Evolutionary conservation across 345 rosid genomes (phyloP).

Genomic region (Luvunga scandens): DNA sequence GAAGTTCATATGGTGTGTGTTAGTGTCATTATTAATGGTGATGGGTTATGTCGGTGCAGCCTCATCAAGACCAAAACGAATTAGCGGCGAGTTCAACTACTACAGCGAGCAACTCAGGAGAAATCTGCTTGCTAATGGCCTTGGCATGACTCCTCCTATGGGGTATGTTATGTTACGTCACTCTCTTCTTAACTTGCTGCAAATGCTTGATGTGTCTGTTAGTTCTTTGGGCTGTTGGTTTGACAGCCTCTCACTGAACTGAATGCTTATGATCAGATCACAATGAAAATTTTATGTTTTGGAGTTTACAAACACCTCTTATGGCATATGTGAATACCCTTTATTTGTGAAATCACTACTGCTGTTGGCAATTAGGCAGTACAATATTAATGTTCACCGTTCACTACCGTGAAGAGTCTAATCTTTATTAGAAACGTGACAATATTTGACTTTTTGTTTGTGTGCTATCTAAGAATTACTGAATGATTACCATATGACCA

Average conservation of each 20-base stretch:
- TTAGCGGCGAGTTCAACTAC: neutral
- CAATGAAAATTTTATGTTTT: neutral
- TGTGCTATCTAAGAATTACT: neutral
- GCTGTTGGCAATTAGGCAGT: no score
- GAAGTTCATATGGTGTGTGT: neutral
- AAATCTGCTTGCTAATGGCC: constrained; percentile 57
- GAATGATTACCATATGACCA: neutral
- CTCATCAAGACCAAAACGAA: neutral
- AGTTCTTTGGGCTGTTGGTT: no score
- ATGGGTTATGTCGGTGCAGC: constrained; percentile 8
- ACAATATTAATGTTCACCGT: neutral
- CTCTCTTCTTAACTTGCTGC: neutral
- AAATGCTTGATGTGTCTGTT: no score
- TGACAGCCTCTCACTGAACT: no score
- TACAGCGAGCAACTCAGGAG: constrained; percentile 31
- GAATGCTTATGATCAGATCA: neutral
- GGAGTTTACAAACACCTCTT: neutral
- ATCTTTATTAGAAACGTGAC: neutral
- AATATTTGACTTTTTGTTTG: neutral
- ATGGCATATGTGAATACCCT: neutral
- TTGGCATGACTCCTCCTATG: constrained; percentile 78
- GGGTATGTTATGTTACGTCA: constrained; percentile 31
- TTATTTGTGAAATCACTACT: neutral
- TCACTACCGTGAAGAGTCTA: neutral
- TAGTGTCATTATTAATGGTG: constrained; percentile 21